These are phyloP conservation scores for Cerioporus squamosus DNA, from an alignment of 1,284 basidiomycete species.

Conservation along the genomic window DNA sequence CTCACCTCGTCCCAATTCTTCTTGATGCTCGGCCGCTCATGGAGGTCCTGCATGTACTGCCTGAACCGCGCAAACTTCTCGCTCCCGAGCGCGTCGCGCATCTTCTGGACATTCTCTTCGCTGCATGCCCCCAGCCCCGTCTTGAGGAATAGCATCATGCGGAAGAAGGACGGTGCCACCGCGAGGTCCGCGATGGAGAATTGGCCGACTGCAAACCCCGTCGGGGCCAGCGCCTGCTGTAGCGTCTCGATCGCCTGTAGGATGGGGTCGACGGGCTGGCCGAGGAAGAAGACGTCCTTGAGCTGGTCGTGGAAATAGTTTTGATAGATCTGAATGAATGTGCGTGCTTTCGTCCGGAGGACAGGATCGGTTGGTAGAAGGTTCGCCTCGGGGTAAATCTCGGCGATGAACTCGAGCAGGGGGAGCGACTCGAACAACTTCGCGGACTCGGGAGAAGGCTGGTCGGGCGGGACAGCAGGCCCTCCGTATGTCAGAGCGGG, in stretches of 20 bases:
- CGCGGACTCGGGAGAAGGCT: conserved; percentile 33
- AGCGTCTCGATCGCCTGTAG: conserved; percentile 37
- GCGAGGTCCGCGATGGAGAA: conserved; percentile 60
- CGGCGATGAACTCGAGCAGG: conserved; percentile 56
- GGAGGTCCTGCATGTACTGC: conserved; percentile 35
- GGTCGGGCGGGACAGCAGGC: conserved; percentile 47
- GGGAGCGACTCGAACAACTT: conserved; percentile 63
- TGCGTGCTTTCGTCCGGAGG: conserved; percentile 12
- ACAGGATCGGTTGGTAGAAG: conserved; percentile 18
- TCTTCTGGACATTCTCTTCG: conserved; percentile 31
- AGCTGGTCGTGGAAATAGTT: conserved; percentile 45
- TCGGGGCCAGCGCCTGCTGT: conserved; percentile 36
- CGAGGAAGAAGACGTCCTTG: conserved; percentile 31
- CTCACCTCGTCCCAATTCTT: conserved; percentile 39
- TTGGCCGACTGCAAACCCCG: conserved; percentile 38
- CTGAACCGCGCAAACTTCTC: conserved; percentile 36
- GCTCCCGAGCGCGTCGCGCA: conserved; percentile 32
- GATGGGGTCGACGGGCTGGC: conserved; percentile 45
- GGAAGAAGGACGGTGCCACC: conserved; percentile 42
- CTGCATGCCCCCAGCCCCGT: conserved; percentile 38
- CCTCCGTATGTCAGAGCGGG: conserved; percentile 62
- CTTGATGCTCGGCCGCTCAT: conserved; percentile 35
- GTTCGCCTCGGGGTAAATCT: conserved; percentile 12
- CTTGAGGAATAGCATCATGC: conserved; percentile 30
- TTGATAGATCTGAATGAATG: conserved; percentile 42